Conservation (phyloP, 805 yeast species). For the Candida quercuum region DNA sequence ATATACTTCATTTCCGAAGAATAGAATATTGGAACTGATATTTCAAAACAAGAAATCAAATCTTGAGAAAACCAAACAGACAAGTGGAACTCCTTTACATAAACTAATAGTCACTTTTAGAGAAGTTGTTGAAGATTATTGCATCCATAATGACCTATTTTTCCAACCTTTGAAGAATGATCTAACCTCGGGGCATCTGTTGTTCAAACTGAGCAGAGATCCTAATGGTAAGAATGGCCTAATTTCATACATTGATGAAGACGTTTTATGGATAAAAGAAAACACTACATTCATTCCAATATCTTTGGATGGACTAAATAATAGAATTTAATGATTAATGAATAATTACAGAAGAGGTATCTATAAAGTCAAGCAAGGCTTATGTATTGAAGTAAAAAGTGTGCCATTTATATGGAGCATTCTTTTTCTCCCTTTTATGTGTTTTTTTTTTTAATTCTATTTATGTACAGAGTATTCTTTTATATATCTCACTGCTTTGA, state of each 20-base stretch:
- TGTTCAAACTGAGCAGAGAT: slow-evolving; percentile 36
- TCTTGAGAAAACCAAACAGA: slow-evolving; percentile 9
- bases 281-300: slow-evolving; percentile 37
- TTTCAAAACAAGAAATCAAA: background rate
- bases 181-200: slow-evolving; percentile 34
- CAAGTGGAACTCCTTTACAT: slow-evolving; percentile 36
- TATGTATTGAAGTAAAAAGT: too few relatives aligned
- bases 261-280: slow-evolving; percentile 51
- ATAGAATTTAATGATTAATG: slow-evolving; percentile 1
- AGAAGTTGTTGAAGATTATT: slow-evolving; percentile 61
- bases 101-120: slow-evolving; percentile 45
- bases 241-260: slow-evolving; percentile 51
- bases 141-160: slow-evolving; percentile 42
- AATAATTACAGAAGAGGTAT: background rate
- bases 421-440: too few relatives aligned
- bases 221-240: slow-evolving; percentile 29
- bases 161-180: slow-evolving; percentile 14
- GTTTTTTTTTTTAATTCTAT: background rate
- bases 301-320: slow-evolving; percentile 25
- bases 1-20: slow-evolving; percentile 4
- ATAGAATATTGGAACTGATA: background rate
- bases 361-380: too few relatives aligned
- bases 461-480: background rate
- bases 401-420: too few relatives aligned
- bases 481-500: too few relatives aligned